Percentiles rank a stretch among this genome's conserved stretches.
Evolutionary conservation across 1,284 basidiomycete genomes (phyloP).

Genomic region (Laetiporus sulphureus): DNA sequence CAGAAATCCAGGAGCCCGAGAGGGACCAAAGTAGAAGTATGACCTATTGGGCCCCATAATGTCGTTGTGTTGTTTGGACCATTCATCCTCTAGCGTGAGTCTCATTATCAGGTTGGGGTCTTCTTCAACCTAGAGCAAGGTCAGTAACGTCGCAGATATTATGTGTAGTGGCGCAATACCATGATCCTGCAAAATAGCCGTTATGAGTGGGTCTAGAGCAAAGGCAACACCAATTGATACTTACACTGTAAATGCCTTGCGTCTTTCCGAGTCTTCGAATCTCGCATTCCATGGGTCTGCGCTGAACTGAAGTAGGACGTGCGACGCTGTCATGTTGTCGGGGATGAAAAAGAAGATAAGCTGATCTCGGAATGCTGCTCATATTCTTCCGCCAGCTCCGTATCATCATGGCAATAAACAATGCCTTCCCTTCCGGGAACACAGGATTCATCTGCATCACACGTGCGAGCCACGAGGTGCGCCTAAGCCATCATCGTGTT

Average conservation of each 20-base stretch:
- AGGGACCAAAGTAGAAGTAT: slow-evolving; percentile 67
- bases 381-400: slow-evolving; percentile 1
- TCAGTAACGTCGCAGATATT: too few relatives aligned
- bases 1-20: slow-evolving; percentile 49
- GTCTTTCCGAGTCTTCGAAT: slow-evolving; percentile 57
- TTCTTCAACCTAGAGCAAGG: slow-evolving; percentile 44
- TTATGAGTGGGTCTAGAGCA: slow-evolving; percentile 3
- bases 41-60: slow-evolving; percentile 69
- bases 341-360: slow-evolving; percentile 17
- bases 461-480: slow-evolving; percentile 24
- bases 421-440: slow-evolving; percentile 18
- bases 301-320: slow-evolving; percentile 57
- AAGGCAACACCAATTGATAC: slow-evolving; percentile 20
- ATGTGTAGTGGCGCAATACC: too few relatives aligned
- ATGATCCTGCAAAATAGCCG: slow-evolving; percentile 11
- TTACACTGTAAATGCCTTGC: slow-evolving; percentile 60
- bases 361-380: slow-evolving; percentile 11
- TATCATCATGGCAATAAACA: slow-evolving; percentile 13
- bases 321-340: slow-evolving; percentile 31
- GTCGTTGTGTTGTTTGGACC: slow-evolving; percentile 55
- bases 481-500: slow-evolving; percentile 20
- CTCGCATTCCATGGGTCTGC: slow-evolving; percentile 51
- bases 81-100: slow-evolving; percentile 53
- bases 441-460: slow-evolving; percentile 14
- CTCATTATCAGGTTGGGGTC: slow-evolving; percentile 56